Evolutionary conservation across 2,329 filamentous ascomycete species (phyloP).

Genomic region (Chrysosporium queenslandicum): DNA sequence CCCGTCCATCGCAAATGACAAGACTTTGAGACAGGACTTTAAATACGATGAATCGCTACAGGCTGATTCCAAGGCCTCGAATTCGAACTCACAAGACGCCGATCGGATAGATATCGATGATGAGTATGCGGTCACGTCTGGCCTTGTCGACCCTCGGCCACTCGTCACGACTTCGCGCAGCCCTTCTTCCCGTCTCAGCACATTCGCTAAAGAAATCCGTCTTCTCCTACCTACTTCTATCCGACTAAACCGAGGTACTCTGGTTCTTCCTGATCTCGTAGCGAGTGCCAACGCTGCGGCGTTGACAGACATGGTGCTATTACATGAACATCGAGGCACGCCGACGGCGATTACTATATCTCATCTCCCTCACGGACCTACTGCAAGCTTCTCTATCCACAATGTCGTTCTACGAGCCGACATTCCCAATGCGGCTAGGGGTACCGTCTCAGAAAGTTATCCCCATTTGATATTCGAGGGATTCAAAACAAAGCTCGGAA

Average conservation of each 20-base stretch:
- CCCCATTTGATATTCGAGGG: slow-evolving; percentile 94
- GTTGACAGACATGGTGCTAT: slow-evolving; percentile 71
- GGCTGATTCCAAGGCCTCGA: slow-evolving; percentile 39
- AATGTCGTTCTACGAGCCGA: slow-evolving; percentile 90
- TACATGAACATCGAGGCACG: slow-evolving; percentile 87
- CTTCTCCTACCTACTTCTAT: slow-evolving; percentile 76
- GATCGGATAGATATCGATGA: slow-evolving; percentile 77
- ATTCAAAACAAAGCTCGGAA: slow-evolving; percentile 70
- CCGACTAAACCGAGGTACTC: slow-evolving; percentile 80
- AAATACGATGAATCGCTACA: slow-evolving; percentile 83
- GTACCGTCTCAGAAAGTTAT: slow-evolving; percentile 84
- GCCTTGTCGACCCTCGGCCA: slow-evolving; percentile 77
- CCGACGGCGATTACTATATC: slow-evolving; percentile 82
- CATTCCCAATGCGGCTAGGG: slow-evolving; percentile 75
- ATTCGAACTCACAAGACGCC: slow-evolving; percentile 62
- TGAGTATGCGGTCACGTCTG: slow-evolving; percentile 84
- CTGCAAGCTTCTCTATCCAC: slow-evolving; percentile 75
- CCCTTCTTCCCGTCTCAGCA: slow-evolving; percentile 71
- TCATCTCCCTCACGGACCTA: slow-evolving; percentile 81
- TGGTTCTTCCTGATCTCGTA: slow-evolving; percentile 77
- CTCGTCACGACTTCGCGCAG: slow-evolving; percentile 86
- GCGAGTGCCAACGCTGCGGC: slow-evolving; percentile 69
- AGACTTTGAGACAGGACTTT: slow-evolving; percentile 71
- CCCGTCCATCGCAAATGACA: slow-evolving; percentile 75
- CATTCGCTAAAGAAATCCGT: slow-evolving; percentile 87